phyloP scores from a whole-genome alignment of 2,329 filamentous ascomycete species.

The Nothomitra cinnamomea region DNA sequence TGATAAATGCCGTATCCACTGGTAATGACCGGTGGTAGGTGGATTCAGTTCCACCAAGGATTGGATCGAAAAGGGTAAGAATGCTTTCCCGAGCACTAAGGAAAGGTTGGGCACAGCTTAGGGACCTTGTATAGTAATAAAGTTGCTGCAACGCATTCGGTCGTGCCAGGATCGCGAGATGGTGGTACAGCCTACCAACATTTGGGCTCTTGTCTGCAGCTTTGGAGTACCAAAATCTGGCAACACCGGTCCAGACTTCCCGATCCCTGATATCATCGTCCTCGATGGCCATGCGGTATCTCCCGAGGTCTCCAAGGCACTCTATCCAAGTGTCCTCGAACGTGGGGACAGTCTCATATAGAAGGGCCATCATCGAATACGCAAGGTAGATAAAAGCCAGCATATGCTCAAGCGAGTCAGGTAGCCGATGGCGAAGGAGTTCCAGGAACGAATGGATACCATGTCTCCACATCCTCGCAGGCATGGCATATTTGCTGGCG shows the following conservation, averaged over 20 bases:
- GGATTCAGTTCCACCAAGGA: constrained; percentile 24
- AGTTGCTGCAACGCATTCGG: constrained; percentile 55
- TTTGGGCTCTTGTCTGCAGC: constrained; percentile 61
- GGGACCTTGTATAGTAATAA: constrained; percentile 53
- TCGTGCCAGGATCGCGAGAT: constrained; percentile 62
- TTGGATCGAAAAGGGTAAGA: constrained; percentile 45
- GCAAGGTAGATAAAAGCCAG: constrained; percentile 75
- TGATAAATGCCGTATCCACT: constrained; percentile 42
- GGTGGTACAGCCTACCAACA: constrained; percentile 70
- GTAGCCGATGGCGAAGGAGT: constrained; percentile 54
- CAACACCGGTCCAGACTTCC: constrained; percentile 68
- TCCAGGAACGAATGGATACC: constrained; percentile 79
- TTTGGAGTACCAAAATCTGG: constrained; percentile 68
- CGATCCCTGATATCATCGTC: constrained; percentile 58
- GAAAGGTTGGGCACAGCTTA: constrained; percentile 53
- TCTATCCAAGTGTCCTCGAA: constrained; percentile 91
- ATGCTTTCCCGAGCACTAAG: constrained; percentile 51
- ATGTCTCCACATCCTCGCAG: constrained; percentile 83
- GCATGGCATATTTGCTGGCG: constrained; percentile 76
- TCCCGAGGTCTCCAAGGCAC: constrained; percentile 69
- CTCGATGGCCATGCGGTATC: constrained; percentile 86
- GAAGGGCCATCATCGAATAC: constrained; percentile 75
- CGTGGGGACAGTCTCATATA: constrained; percentile 68
- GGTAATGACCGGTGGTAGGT: constrained; percentile 18
- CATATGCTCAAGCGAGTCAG: constrained; percentile 73